A percentile compares a stretch with the other conserved stretches of the same genome.
Conservation (phyloP, 2,329 filamentous ascomycete genomes). For the Arachnomyces sp. region DNA sequence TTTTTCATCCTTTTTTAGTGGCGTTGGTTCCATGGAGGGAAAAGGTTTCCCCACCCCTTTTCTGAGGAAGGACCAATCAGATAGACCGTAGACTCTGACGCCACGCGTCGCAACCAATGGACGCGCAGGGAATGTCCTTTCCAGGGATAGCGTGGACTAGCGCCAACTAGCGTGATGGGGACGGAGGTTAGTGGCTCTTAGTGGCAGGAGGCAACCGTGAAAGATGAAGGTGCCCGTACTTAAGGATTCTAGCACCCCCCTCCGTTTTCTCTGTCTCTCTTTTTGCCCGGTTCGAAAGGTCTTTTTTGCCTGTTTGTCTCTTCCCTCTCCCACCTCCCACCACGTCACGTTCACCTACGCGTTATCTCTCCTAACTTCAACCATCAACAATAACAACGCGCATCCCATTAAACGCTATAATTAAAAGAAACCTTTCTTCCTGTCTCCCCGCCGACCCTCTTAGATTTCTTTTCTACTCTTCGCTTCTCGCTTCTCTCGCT, state of each 20-base stretch:
- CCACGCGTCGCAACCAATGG: conserved; percentile 25
- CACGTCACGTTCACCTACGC: conserved; percentile 8
- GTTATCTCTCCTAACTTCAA: conserved; percentile 23
- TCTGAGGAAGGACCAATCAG: too few relatives aligned
- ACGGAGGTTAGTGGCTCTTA: conserved; percentile 32
- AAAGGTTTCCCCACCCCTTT: too few relatives aligned
- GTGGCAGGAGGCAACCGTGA: conserved; percentile 26
- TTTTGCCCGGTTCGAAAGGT: conserved; percentile 18
- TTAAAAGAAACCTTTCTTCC: conserved; percentile 10
- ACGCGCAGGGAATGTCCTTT: conserved; percentile 20
- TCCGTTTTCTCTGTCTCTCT: conserved; percentile 30
- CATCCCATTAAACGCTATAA: conserved; percentile 11
- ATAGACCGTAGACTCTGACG: conserved; percentile 10
- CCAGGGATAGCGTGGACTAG: conserved; percentile 26
- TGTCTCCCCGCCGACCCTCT: conserved; percentile 6
- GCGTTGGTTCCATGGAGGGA: too few relatives aligned
- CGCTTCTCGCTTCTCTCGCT: conserved; percentile 1
- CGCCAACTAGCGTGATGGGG: conserved; percentile 26
- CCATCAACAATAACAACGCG: conserved; percentile 1
- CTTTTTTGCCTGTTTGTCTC: conserved; percentile 8
- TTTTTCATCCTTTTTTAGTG: too few relatives aligned
- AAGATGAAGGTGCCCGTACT: conserved; percentile 30
- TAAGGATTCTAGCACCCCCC: conserved; percentile 35
- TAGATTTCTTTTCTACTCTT: conserved; percentile 2
- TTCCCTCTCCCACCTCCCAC: conserved; percentile 9